Evolutionary conservation across 345 rosid genomes (phyloP).

Genomic region (Salix purpurea): DNA sequence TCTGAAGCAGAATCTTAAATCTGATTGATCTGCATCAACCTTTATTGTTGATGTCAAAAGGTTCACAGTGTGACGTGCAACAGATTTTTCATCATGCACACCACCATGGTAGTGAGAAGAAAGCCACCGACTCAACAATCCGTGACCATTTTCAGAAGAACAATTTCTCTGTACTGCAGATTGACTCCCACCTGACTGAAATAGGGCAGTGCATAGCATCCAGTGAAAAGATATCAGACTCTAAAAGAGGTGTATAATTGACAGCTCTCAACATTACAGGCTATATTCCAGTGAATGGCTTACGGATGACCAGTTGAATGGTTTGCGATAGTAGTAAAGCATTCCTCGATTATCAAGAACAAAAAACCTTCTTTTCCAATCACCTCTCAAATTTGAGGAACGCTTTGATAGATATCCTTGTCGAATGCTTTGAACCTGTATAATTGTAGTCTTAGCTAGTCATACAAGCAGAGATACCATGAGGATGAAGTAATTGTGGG

Average conservation of each 20-base stretch:
- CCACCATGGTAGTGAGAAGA: slow-evolving; percentile 76
- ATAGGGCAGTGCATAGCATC: slow-evolving; percentile 8
- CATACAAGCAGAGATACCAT: neutral
- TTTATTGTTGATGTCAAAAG: slow-evolving; percentile 74
- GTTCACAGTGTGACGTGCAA: slow-evolving; percentile 69
- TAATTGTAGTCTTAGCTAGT: neutral
- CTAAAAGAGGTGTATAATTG: neutral
- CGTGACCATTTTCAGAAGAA: slow-evolving; percentile 49
- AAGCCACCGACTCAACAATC: slow-evolving; percentile 74
- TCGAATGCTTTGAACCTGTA: slow-evolving; percentile 70
- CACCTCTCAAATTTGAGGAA: slow-evolving; percentile 77
- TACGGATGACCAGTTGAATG: slow-evolving; percentile 55
- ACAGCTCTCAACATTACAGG: slow-evolving; percentile 3
- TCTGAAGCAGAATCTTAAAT: slow-evolving; percentile 80
- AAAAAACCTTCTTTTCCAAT: slow-evolving; percentile 81
- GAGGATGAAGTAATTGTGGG: neutral
- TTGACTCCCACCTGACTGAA: slow-evolving; percentile 59
- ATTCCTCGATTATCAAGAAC: slow-evolving; percentile 79
- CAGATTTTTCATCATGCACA: slow-evolving; percentile 66
- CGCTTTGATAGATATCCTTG: slow-evolving; percentile 81
- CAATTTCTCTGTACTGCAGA: slow-evolving; percentile 41
- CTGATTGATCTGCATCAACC: slow-evolving; percentile 71
- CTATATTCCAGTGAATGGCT: slow-evolving; percentile 26
- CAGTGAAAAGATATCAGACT: slow-evolving; percentile 3
- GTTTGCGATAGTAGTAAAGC: slow-evolving; percentile 81